phyloP scores from a whole-genome alignment of 2,329 filamentous ascomycete species.

The Pestalotiopsis sp. region DNA sequence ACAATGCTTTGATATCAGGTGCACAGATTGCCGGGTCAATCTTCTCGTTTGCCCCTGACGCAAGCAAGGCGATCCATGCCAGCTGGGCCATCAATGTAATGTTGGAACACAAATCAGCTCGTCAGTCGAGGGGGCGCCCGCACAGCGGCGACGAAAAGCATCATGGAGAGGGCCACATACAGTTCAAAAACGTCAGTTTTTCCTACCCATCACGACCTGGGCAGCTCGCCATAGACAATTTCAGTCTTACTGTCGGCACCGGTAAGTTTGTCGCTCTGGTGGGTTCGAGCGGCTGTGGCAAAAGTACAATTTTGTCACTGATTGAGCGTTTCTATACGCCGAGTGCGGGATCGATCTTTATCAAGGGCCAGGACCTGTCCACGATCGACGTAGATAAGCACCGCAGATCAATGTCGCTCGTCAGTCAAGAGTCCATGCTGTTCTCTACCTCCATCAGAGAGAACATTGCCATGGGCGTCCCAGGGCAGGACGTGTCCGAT shows the following conservation, averaged over 20 bases:
- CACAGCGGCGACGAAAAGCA: constrained; percentile 34
- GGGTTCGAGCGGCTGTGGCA: constrained; percentile 67
- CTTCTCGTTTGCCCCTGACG: constrained; percentile 64
- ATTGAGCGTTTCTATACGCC: constrained; percentile 70
- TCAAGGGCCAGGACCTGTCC: constrained; percentile 59
- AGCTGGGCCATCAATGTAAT: constrained; percentile 27
- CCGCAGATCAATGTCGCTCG: constrained; percentile 63
- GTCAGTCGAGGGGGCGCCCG: constrained; percentile 20
- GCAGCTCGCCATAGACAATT: constrained; percentile 47
- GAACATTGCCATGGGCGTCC: constrained; percentile 66
- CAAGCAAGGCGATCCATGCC: constrained; percentile 55
- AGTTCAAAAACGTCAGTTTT: constrained; percentile 55
- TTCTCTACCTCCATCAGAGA: constrained; percentile 61
- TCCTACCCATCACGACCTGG: constrained; percentile 51
- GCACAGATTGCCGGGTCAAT: constrained; percentile 65
- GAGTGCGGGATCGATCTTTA: constrained; percentile 60
- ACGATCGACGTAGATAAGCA: constrained; percentile 60
- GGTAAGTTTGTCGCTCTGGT: constrained; percentile 69
- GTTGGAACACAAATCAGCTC: constrained; percentile 18
- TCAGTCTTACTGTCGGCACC: constrained; percentile 62
- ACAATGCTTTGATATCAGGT: constrained; percentile 65
- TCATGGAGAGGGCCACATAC: constrained; percentile 39
- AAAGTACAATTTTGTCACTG: constrained; percentile 66
- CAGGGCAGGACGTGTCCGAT: constrained; percentile 49
- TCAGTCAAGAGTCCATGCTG: constrained; percentile 71